Conservation (phyloP, 2,329 filamentous ascomycete species). For the Zymoseptoria ardabiliae region DNA sequence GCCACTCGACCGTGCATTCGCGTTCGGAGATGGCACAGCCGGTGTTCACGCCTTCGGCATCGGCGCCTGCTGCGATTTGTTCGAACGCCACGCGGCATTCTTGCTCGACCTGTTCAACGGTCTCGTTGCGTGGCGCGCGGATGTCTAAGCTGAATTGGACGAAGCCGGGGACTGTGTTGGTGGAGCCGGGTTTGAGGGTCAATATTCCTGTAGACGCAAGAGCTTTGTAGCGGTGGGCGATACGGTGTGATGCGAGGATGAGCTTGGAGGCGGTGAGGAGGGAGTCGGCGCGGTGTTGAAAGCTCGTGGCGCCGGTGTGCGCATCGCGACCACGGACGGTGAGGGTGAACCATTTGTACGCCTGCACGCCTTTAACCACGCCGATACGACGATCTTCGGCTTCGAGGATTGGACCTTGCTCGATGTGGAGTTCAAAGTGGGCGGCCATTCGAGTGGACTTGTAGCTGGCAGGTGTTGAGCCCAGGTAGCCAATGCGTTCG, state of each 20-base stretch:
- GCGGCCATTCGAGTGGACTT: conserved; percentile 59
- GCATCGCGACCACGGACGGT: conserved; percentile 59
- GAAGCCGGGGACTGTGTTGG: conserved; percentile 64
- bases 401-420: conserved; percentile 73
- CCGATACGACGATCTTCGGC: conserved; percentile 56
- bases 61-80: conserved; percentile 51
- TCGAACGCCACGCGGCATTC: conserved; percentile 53
- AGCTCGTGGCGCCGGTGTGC: conserved; percentile 69
- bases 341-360: conserved; percentile 66
- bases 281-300: conserved; percentile 59
- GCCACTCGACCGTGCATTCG: conserved; percentile 49
- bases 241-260: conserved; percentile 58
- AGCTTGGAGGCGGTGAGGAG: conserved; percentile 60
- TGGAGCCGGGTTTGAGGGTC: conserved; percentile 57
- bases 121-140: conserved; percentile 50
- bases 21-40: conserved; percentile 34
- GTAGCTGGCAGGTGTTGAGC: conserved; percentile 49
- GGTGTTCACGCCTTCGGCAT: conserved; percentile 42
- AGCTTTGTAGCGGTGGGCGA: conserved; percentile 53
- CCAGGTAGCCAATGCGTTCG: conserved; percentile 64
- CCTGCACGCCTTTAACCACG: conserved; percentile 65
- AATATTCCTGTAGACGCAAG: conserved; percentile 66
- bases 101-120: conserved; percentile 51
- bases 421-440: conserved; percentile 79
- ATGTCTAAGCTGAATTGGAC: conserved; percentile 65